A percentile compares a stretch with the other conserved stretches of the same genome.
phyloP scores from a whole-genome alignment of 148 eudicot species.

The Heliamphora exappendiculata region DNA sequence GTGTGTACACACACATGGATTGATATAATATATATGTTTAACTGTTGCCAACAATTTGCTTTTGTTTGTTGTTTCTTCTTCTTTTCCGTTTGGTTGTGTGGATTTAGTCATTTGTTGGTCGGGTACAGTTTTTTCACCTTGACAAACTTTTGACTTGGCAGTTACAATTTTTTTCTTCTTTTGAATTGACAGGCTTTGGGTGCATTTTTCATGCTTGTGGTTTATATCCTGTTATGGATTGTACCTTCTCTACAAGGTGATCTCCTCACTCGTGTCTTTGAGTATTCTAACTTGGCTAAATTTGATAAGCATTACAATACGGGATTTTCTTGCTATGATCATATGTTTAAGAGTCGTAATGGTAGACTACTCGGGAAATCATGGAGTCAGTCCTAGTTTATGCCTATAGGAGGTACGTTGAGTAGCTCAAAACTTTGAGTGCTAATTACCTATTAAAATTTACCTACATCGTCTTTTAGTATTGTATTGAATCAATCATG shows the following conservation, averaged over 20 bases:
- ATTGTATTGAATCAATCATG: not conserved
- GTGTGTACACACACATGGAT: not conserved
- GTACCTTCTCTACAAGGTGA: constrained; percentile 77
- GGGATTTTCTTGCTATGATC: not conserved
- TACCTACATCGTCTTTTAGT: not conserved
- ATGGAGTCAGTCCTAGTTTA: not conserved
- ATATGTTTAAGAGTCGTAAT: not conserved
- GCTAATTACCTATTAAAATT: not conserved
- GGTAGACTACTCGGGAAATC: not conserved
- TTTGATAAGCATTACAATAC: not conserved
- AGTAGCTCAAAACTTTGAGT: not conserved
- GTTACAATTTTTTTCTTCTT: not conserved
- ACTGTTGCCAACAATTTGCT: not conserved
- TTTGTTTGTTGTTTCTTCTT: not conserved
- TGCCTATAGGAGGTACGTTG: not conserved
- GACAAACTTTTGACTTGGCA: not conserved
- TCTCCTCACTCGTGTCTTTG: constrained; percentile 8
- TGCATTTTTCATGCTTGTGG: constrained; percentile 82
- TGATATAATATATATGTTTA: not conserved
- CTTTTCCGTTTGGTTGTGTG: not conserved
- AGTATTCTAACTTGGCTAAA: not conserved
- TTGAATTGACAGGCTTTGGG: constrained; percentile 94
- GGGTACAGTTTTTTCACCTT: constrained; percentile 2
- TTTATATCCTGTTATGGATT: constrained; percentile 63
- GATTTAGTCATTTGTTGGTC: not conserved